Evolutionary conservation across 257 asterid genomes (phyloP).

Genomic region (Dorcoceras hygrometricum): DNA sequence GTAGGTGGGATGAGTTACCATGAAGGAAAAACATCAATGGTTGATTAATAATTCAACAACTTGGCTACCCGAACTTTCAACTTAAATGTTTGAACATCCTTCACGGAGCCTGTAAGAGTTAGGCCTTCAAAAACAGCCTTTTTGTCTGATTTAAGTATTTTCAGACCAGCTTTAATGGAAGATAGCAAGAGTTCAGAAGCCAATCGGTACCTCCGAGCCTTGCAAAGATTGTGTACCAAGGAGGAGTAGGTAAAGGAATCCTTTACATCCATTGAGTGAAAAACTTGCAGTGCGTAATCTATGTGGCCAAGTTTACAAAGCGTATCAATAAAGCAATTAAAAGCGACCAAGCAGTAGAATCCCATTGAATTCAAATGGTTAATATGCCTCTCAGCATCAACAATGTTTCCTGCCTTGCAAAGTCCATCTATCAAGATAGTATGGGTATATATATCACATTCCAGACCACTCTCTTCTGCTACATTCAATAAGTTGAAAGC

Average conservation of each 20-base stretch:
- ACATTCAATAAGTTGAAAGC: constrained; percentile 49
- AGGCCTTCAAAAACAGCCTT: constrained; percentile 60
- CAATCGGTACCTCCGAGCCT: constrained; percentile 47
- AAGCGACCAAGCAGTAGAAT: constrained; percentile 59
- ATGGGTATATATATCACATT: constrained; percentile 67
- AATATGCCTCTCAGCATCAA: constrained; percentile 51
- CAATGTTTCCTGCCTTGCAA: constrained; percentile 65
- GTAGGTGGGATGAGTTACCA: background rate
- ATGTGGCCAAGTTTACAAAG: constrained; percentile 61
- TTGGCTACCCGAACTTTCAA: constrained; percentile 45
- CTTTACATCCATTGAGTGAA: constrained; percentile 49
- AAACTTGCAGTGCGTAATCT: constrained; percentile 63
- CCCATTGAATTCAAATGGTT: constrained; percentile 51
- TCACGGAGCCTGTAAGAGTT: constrained; percentile 30
- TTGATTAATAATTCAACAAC: constrained; percentile 33
- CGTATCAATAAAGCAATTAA: constrained; percentile 62
- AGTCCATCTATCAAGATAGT: constrained; percentile 74
- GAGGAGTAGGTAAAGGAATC: constrained; percentile 81
- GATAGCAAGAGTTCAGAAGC: constrained; percentile 68
- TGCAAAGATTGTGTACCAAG: constrained; percentile 72
- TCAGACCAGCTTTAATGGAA: constrained; percentile 52
- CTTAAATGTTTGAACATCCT: constrained; percentile 41
- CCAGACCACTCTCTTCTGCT: constrained; percentile 53
- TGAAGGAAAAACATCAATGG: background rate
- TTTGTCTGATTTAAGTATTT: constrained; percentile 49